Evolutionary conservation across 768 basidiomycete species (phyloP).

Genomic region (Phaffia tasmanica): DNA sequence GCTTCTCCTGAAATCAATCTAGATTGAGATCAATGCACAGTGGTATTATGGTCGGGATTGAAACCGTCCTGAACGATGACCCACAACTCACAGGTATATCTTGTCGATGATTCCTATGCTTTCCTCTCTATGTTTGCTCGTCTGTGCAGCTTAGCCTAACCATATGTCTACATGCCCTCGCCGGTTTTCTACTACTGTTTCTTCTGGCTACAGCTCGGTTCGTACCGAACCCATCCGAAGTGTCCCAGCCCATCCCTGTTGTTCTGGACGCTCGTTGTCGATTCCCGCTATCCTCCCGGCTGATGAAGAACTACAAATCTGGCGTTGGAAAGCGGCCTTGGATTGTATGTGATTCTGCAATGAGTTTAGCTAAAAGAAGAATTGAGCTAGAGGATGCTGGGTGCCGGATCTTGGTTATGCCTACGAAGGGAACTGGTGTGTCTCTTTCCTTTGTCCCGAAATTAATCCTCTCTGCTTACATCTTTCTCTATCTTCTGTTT

Average conservation of each 20-base stretch:
- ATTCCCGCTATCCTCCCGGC: constrained; percentile 54
- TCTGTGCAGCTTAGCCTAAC: background rate
- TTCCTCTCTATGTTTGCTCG: background rate
- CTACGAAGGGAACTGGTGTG: constrained; percentile 40
- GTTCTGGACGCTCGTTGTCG: constrained; percentile 69
- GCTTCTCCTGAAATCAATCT: background rate
- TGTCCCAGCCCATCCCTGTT: constrained; percentile 59
- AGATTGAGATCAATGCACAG: constrained; percentile 92
- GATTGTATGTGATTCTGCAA: constrained; percentile 48
- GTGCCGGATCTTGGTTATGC: constrained; percentile 51
- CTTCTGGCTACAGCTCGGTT: constrained; percentile 31
- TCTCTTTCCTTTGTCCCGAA: background rate
- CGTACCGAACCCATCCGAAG: constrained; percentile 28
- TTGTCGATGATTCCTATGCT: constrained; percentile 46
- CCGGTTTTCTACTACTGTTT: constrained; percentile 12
- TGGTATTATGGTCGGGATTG: constrained; percentile 79
- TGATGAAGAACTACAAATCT: constrained; percentile 53
- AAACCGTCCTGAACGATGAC: constrained; percentile 80
- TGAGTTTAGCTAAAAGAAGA: constrained; percentile 35
- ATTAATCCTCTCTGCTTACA: background rate
- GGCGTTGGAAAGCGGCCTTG: constrained; percentile 60
- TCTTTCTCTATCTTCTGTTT: background rate
- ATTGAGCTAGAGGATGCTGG: constrained; percentile 52
- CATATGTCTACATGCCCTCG: background rate
- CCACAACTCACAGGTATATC: constrained; percentile 81